Conservation (phyloP, 176 grass and related monocot species). For the Triticum turgidum region DNA sequence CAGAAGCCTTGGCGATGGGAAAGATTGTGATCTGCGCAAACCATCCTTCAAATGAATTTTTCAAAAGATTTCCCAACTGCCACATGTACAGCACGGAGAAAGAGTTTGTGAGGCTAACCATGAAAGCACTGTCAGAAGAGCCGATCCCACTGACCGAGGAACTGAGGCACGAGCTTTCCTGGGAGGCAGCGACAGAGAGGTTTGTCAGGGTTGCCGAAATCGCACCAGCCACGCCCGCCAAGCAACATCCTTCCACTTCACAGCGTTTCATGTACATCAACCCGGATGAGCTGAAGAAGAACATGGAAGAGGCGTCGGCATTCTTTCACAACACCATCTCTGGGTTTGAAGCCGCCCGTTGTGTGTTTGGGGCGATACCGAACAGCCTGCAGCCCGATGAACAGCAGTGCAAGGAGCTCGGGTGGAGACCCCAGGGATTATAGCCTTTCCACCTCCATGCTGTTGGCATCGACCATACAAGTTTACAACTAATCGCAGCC, state of each 20-base stretch:
- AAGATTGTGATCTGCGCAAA: slow-evolving; percentile 92
- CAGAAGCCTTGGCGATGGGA: slow-evolving; percentile 92
- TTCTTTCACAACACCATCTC: slow-evolving; percentile 73
- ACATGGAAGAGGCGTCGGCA: slow-evolving; percentile 80
- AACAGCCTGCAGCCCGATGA: slow-evolving; percentile 81
- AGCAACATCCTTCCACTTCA: slow-evolving; percentile 31
- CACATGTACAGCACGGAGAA: slow-evolving; percentile 64
- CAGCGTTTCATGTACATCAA: slow-evolving; percentile 60
- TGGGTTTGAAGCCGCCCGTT: slow-evolving; percentile 76
- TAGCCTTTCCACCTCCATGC: not conserved
- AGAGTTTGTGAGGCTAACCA: slow-evolving; percentile 71
- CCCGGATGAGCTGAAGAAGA: slow-evolving; percentile 67
- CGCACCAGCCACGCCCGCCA: slow-evolving; percentile 12
- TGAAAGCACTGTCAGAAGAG: slow-evolving; percentile 60
- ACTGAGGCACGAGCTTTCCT: slow-evolving; percentile 76
- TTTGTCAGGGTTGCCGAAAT: slow-evolving; percentile 70
- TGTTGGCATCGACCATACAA: not conserved
- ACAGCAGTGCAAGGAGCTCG: slow-evolving; percentile 80
- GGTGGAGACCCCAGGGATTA: slow-evolving; percentile 45
- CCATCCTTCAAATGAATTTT: slow-evolving; percentile 95
- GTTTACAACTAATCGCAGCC: not conserved
- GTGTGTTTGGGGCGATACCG: slow-evolving; percentile 84
- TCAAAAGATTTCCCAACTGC: slow-evolving; percentile 93
- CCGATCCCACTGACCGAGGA: slow-evolving; percentile 62
- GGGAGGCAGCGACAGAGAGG: slow-evolving; percentile 90